These are phyloP conservation scores for Gynostemma pentaphyllum DNA, from an alignment of 306 rosid species.

Conservation along the genomic window DNA sequence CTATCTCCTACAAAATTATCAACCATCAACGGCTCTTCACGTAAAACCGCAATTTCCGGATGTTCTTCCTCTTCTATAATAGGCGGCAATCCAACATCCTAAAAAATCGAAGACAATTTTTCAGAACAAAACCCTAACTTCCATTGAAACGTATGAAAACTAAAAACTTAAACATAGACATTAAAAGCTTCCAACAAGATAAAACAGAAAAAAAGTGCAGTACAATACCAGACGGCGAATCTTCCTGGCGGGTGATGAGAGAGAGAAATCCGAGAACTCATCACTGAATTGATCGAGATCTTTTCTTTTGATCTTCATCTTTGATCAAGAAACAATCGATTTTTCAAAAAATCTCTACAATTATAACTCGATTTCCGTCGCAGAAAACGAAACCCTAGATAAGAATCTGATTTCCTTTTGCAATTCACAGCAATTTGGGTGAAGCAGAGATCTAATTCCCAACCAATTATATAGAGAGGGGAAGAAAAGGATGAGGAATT, in stretches of 20 bases:
- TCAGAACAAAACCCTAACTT: neutral
- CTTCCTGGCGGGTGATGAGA: conserved; percentile 70
- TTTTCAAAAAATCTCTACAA: neutral
- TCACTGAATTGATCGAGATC: conserved; percentile 33
- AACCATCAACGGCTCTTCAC: neutral
- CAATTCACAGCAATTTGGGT: neutral
- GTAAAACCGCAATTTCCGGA: neutral
- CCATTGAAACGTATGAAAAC: no score
- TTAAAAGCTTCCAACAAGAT: neutral
- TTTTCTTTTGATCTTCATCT: conserved; percentile 38
- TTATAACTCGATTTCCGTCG: neutral
- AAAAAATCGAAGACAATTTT: neutral
- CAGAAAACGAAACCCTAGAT: neutral
- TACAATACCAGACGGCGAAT: conserved; percentile 70
- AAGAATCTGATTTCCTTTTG: neutral
- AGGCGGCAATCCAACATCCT: conserved; percentile 63
- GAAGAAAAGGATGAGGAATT: neutral
- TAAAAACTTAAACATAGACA: neutral
- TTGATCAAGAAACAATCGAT: neutral
- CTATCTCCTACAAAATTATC: conserved; percentile 23
- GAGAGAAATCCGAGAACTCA: conserved; percentile 66
- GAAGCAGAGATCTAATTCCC: neutral
- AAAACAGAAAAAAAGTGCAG: neutral
- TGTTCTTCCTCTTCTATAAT: conserved; percentile 48
- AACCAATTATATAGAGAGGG: neutral